Evolutionary conservation across 768 basidiomycete species (phyloP), one percentile per base, ranked within the genome.

Genomic region (Phlebiopsis gigantea): DNA sequence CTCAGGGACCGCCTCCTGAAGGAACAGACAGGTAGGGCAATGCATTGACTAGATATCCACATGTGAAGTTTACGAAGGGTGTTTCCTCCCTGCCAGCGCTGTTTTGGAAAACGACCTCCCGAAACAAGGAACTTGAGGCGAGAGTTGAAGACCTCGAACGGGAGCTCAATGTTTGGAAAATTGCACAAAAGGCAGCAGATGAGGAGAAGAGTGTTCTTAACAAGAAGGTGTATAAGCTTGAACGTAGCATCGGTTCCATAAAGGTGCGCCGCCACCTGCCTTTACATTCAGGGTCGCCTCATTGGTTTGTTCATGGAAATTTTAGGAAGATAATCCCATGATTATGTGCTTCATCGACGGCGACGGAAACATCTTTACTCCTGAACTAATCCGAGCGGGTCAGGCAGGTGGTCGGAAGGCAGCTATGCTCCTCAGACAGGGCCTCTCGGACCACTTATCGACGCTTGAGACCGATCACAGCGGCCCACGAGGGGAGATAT

Each of bases 141-240:
- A 65, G 69, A 26, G 67, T 73, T 4, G 66, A 67, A 53, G 75
- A 74, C 52, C 66, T 75, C 14, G 73, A 76, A 63, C 66, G 70
- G 53, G 75, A 76, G 62, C 56, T 75, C 28, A 58, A 63, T 19
- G 74, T 76, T 5, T 76, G 75, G 75, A 75, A 75, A 59, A 58
- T 68, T 24, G 76, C 72, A 1, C 63, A 69, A 24, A 69, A 66
- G 49, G 66, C 66, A 12, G 67, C 70, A 28, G 70, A 73, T 25
- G 69, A 68, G n/a, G 70, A 71, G 47, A 70, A 66, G 58, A 69
- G 65, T 56, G 59, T 42, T 2, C 53, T 71, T 30, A 64, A 62
- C 55, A 69, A 63, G 57, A 67, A 49, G 6, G 65, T 69, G 17
- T 44, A 56, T 8, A 65, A 58, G 52, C 66, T 76, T 15, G 69